A percentile compares a stretch with the other conserved stretches of the same genome.
phyloP scores from a whole-genome alignment of 345 rosid species.

The Dovyalis caffra region DNA sequence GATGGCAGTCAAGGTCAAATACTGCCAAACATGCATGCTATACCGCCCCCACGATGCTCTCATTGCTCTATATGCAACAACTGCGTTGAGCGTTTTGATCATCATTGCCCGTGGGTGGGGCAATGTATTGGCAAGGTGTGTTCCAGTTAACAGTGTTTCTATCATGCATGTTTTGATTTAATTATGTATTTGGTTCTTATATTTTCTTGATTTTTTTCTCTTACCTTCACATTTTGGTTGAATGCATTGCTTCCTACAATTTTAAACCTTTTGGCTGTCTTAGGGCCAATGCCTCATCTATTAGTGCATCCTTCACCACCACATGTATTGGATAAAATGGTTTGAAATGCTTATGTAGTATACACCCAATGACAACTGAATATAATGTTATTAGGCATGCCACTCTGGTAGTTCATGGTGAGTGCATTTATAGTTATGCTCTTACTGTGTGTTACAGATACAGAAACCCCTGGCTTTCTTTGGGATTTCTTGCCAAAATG shows the following conservation, averaged over 20 bases:
- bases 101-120: constrained; percentile 99
- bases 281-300: not conserved
- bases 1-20: constrained; percentile 62
- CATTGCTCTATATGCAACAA: constrained; percentile 95
- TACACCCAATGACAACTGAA: not conserved
- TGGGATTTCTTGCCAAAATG: not conserved
- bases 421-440: not conserved
- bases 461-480: not conserved
- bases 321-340: not conserved
- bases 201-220: not conserved
- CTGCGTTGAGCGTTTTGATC: constrained; percentile 93
- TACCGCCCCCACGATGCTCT: constrained; percentile 96
- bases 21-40: constrained; percentile 89
- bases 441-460: not conserved
- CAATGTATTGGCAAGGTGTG: constrained; percentile 91
- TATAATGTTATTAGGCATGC: not conserved
- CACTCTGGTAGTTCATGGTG: not conserved
- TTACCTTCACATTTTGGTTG: not conserved
- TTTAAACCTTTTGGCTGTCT: not conserved
- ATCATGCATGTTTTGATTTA: not conserved
- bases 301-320: not conserved
- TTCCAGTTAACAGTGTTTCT: not conserved
- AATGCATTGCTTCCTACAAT: not conserved
- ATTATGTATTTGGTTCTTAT: constrained; percentile 3
- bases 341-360: not conserved